Percentiles rank a stretch among this genome's conserved stretches.
These are phyloP conservation scores for Calonectria leucothoes DNA, from an alignment of 2,329 filamentous ascomycete species.

Conservation along the genomic window DNA sequence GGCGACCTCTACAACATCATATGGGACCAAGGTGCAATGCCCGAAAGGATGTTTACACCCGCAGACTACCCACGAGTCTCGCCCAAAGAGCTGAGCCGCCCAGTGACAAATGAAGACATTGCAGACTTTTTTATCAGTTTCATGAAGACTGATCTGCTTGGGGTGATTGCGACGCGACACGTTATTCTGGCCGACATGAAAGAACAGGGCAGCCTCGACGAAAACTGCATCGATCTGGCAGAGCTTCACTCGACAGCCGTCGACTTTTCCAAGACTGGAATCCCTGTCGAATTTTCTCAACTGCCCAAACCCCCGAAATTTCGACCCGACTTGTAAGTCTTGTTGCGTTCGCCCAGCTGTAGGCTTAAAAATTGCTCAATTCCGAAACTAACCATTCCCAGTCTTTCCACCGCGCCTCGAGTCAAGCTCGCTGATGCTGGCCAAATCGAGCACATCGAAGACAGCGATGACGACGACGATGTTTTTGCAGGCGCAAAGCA, in stretches of 20 bases:
- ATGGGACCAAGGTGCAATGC: conserved; percentile 70
- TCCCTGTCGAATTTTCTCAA: conserved; percentile 60
- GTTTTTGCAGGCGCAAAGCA: conserved; percentile 55
- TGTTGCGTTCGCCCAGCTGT: neutral
- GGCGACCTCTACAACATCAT: conserved; percentile 87
- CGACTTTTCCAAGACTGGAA: conserved; percentile 82
- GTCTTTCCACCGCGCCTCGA: conserved; percentile 59
- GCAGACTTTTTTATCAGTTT: conserved; percentile 84
- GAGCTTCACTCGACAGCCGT: conserved; percentile 77
- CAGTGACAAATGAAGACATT: conserved; percentile 75
- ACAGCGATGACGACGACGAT: conserved; percentile 52
- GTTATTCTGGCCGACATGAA: conserved; percentile 72
- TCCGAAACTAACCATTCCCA: conserved; percentile 34
- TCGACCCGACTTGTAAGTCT: conserved; percentile 67
- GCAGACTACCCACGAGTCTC: conserved; percentile 76
- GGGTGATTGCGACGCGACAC: conserved; percentile 73
- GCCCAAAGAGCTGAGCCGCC: conserved; percentile 69
- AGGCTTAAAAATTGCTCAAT: neutral
- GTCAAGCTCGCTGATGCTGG: conserved; percentile 58
- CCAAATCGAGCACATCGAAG: conserved; percentile 50
- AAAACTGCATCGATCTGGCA: conserved; percentile 66
- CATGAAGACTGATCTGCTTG: conserved; percentile 75
- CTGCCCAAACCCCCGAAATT: conserved; percentile 54
- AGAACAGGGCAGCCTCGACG: conserved; percentile 61
- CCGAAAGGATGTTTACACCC: conserved; percentile 58